A percentile compares a stretch with the other conserved stretches of the same genome.
Evolutionary conservation across 768 basidiomycete species (phyloP).

Genomic region (Boletus reticuloceps): DNA sequence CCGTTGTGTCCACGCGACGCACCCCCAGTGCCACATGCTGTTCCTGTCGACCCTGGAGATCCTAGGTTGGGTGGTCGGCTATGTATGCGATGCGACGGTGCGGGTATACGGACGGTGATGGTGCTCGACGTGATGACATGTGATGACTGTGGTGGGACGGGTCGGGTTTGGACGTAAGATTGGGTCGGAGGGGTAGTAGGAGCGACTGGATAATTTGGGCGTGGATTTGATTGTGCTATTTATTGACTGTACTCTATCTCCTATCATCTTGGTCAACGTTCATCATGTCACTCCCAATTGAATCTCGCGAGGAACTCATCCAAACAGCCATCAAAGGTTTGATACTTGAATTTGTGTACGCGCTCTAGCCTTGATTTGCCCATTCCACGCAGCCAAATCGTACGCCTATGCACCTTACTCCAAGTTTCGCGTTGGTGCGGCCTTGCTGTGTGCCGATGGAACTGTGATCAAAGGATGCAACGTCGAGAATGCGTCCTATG

Average conservation of each 20-base stretch:
- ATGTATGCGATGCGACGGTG: slow-evolving; percentile 67
- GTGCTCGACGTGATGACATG: slow-evolving; percentile 56
- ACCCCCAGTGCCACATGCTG: slow-evolving; percentile 38
- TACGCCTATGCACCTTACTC: slow-evolving; percentile 83
- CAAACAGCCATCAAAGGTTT: slow-evolving; percentile 40
- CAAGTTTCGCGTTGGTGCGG: slow-evolving; percentile 90
- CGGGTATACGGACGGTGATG: slow-evolving; percentile 49
- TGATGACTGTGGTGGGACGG: slow-evolving; percentile 59
- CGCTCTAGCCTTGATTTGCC: neutral
- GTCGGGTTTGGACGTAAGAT: slow-evolving; percentile 45
- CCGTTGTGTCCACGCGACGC: slow-evolving; percentile 13
- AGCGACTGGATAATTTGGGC: neutral
- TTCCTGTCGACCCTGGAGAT: slow-evolving; percentile 61
- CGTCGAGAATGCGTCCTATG: slow-evolving; percentile 92
- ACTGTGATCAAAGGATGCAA: slow-evolving; percentile 82
- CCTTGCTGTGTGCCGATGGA: slow-evolving; percentile 68
- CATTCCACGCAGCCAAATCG: slow-evolving; percentile 50
- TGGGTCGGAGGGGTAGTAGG: too few relatives aligned
- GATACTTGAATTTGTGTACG: neutral
- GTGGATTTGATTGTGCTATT: neutral
- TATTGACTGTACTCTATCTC: neutral
- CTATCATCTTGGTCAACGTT: neutral
- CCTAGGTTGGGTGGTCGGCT: slow-evolving; percentile 62
- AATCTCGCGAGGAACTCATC: slow-evolving; percentile 51
- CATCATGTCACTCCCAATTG: slow-evolving; percentile 32